Conservation (phyloP, 1,284 basidiomycete species). For the Pterulicium gracile region DNA sequence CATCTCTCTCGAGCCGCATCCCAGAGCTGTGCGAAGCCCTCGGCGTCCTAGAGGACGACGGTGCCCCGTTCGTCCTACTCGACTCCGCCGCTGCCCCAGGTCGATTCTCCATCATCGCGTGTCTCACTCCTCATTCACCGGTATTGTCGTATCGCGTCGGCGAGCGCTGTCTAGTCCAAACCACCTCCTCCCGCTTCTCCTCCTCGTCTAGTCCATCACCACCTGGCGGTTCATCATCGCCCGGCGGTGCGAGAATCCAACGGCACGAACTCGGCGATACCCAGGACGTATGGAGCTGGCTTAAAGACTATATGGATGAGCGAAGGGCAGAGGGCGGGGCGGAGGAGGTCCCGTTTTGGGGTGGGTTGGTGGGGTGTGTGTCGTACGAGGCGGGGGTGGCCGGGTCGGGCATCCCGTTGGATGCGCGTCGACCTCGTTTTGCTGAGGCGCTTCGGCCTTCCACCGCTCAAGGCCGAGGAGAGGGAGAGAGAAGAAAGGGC, state of each 20-base stretch:
- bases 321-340: conserved; percentile 35
- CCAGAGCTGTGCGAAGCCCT: conserved; percentile 47
- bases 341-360: conserved; percentile 62
- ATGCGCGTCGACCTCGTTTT: neutral
- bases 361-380: conserved; percentile 60
- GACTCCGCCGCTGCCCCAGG: conserved; percentile 69
- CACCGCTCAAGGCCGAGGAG: conserved; percentile 12
- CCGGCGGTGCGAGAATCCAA: neutral
- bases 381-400: conserved; percentile 69
- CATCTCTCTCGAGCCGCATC: conserved; percentile 27
- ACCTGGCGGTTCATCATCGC: conserved; percentile 3
- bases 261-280: conserved; percentile 25
- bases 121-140: conserved; percentile 35
- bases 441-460: neutral
- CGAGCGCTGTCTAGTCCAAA: too few relatives aligned
- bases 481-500: conserved; percentile 10
- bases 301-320: conserved; percentile 52
- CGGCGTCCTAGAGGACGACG: conserved; percentile 40
- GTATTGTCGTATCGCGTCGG: conserved; percentile 49
- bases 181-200: conserved; percentile 26
- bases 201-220: conserved; percentile 23
- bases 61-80: conserved; percentile 55
- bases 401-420: conserved; percentile 32
- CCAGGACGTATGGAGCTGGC: conserved; percentile 60
- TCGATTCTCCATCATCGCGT: conserved; percentile 61